Conservation (phyloP, 2,329 filamentous ascomycete genomes). For the Trichophyton schoenleinii region DNA sequence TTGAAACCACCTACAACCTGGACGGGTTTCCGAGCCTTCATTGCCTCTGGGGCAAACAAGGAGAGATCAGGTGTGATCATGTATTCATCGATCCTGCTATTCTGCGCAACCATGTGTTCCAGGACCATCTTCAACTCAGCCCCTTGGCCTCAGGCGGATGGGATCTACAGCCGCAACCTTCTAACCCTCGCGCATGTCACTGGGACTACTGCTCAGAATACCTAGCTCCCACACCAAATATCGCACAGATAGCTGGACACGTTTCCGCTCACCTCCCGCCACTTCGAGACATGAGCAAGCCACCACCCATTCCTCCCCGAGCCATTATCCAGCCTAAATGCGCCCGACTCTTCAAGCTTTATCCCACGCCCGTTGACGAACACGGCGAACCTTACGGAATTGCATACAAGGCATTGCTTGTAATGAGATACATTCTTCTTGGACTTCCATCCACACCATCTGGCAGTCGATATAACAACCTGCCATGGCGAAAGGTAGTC, state of each 20-base stretch:
- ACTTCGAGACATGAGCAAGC: constrained; percentile 11
- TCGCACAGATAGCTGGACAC: constrained; percentile 27
- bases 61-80: constrained; percentile 6
- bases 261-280: constrained; percentile 20
- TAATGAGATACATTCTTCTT: constrained; percentile 36
- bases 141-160: constrained; percentile 5
- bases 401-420: constrained; percentile 36
- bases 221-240: constrained; percentile 24
- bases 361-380: constrained; percentile 33
- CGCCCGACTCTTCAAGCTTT: constrained; percentile 29
- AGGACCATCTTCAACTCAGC: constrained; percentile 29
- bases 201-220: constrained; percentile 31
- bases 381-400: constrained; percentile 33
- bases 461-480: constrained; percentile 17
- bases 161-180: constrained; percentile 4
- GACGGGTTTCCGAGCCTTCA: constrained; percentile 31
- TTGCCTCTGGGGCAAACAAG: constrained; percentile 31
- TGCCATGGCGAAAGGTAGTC: constrained; percentile 29
- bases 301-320: constrained; percentile 21
- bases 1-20: constrained; percentile 31
- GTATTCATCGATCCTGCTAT: constrained; percentile 24
- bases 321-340: constrained; percentile 29
- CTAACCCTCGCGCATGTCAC: constrained; percentile 20
- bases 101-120: constrained; percentile 32
- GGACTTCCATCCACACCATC: constrained; percentile 13